Base-by-base conservation (phyloP, 2,329 filamentous ascomycete genomes). In the Talaromyces marneffei region DNA sequence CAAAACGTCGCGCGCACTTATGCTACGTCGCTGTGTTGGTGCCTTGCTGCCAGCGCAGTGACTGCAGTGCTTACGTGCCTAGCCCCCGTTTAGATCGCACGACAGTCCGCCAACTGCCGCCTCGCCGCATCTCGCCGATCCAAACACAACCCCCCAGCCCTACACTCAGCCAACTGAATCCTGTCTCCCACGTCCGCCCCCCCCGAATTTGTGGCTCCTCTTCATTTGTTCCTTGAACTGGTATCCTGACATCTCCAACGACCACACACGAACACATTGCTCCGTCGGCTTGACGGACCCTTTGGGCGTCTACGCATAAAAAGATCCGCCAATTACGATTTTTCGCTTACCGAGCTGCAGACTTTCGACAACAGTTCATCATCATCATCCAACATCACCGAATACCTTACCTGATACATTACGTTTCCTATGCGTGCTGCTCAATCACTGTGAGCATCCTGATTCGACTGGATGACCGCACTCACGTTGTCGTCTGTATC, bases 401-500 rank as follows among this genome's bases (percentile, higher is more conserved):
- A 23, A 57, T 23, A 40, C 33, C 59, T 57, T 54, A 31, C 44
- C 40, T 44, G 46, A 16, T 20, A 52, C 35, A 40, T 40, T 55
- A 35, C 33, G 18, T 6, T 55, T 40, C 31, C 20, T 27, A 55
- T 55, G 33, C 52, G 52, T 40, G 52, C 52, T 40, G 52, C 52
- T 55, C 52, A 40, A 18, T 40, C 31, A 42, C 31, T 31, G 29
- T 33, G 57, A 35, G 42, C 29, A 63, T 54, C 42, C 53, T 53
- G 42, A 50, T 57, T 52, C 31, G 52, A 31, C 44, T 58, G 62
- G 39, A 53, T 63, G 62, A 59, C 40, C 33, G 44, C 27, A 54
- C 35, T 70, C 65, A 62, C 72, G 72, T 75, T 75, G 73, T 69
- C 63, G 71, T 63, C 69, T 64, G 39, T 60, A 54, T 62, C 55